Base-by-base conservation (phyloP, 306 rosid species). In the Casuarina equisetifolia region DNA sequence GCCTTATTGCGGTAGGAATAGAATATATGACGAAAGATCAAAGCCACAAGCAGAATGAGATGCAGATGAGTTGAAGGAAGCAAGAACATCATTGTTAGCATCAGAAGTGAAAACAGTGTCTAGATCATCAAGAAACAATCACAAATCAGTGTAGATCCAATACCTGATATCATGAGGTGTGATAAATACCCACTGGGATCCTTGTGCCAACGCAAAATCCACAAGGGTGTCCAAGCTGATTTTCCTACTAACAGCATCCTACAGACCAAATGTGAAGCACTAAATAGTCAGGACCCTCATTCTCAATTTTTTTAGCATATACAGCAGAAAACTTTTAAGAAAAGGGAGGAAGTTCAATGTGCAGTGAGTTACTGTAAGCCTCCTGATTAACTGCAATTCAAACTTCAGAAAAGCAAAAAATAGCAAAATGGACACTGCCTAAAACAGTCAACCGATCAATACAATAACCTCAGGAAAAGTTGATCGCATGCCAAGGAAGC, bases 131-230 rank as follows among this genome's bases (percentile, higher is more conserved):
- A 76, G 9, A 70, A 64, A 40, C n/a, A 69, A 20, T 32, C 71
- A 40, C 74, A 54, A 66, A 70, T 69, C 57, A 77, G 50, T 38
- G 76, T 53, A 72, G 32, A 82, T 66, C 16, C 74, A 69, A 62
- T 91, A 95, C 98, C 98, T 84, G 77, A 91, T 89, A 70, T 95
- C 98, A 82, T 92, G 95, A 11, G 98, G 98, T 48, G 98, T 95
- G 67, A 95, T 91, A 77, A 92, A 88, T 84, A 92, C 81, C 98
- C 98, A 95, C 53, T 95, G 98, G 74, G 98, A 92, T 78, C 98
- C 97, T 85, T 92, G 92, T 35, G 80, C 86, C 84, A 81, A 80
- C 2, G 97, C 95, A 76, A 92, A 90, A 58, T 95, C 98, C 3
- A 95, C 88, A 44, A 95, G 88, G 38, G 97, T 92, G 78, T 95